phyloP scores from a whole-genome alignment of 495 filamentous ascomycete species.

The Penicillium lagena region DNA sequence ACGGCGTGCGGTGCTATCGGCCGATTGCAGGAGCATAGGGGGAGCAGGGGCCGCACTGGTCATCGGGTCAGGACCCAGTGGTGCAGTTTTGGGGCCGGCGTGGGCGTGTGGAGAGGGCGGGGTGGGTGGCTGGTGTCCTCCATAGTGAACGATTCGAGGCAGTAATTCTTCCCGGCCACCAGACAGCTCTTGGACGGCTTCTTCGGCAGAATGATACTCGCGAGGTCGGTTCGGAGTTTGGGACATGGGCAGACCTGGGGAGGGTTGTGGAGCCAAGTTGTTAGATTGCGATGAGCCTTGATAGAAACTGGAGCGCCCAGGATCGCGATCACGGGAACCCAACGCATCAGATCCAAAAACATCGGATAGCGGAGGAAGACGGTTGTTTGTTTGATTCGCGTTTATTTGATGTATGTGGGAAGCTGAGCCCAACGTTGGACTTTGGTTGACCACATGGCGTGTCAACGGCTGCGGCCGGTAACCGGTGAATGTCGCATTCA shows the following conservation, averaged over 20 bases:
- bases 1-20: conserved; percentile 55
- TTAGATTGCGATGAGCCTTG: conserved; percentile 60
- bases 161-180: conserved; percentile 87
- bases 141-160: conserved; percentile 92
- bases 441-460: conserved; percentile 77
- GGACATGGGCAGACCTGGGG: conserved; percentile 60
- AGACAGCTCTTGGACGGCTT: conserved; percentile 82
- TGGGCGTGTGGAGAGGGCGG: conserved; percentile 71
- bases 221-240: conserved; percentile 57
- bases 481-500: conserved; percentile 94
- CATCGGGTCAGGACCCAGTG: conserved; percentile 13
- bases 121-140: conserved; percentile 81
- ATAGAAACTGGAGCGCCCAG: conserved; percentile 36
- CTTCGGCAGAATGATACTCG: conserved; percentile 93
- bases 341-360: conserved; percentile 86
- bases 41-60: conserved; percentile 19
- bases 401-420: conserved; percentile 91
- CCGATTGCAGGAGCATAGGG: conserved; percentile 14
- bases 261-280: conserved; percentile 55
- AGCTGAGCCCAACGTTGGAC: conserved; percentile 76
- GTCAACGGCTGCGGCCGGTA: conserved; percentile 76
- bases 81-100: conserved; percentile 28
- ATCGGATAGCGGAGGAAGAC: conserved; percentile 88
- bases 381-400: conserved; percentile 83
- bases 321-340: conserved; percentile 37